Conservation (phyloP, 768 basidiomycete species). For the Boletus huronensis region DNA sequence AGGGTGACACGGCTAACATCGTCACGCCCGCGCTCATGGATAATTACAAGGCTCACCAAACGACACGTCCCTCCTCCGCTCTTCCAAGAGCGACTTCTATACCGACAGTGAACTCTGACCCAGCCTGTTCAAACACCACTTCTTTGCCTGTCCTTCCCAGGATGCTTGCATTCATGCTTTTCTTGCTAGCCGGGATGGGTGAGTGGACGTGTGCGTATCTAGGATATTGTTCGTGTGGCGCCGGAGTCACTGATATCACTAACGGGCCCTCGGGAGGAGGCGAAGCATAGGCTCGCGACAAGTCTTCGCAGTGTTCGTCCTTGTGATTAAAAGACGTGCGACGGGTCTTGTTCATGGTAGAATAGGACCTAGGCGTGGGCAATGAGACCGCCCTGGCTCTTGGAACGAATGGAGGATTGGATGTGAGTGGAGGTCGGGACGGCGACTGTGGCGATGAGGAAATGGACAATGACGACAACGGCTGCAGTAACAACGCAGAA, state of each 20-base stretch:
- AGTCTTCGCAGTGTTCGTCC: conserved; percentile 25
- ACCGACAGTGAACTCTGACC: conserved; percentile 27
- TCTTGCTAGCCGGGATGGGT: conserved; percentile 15
- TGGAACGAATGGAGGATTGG: conserved; percentile 12
- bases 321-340: conserved; percentile 14
- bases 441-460: conserved; percentile 9
- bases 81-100: conserved; percentile 32
- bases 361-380: conserved; percentile 9
- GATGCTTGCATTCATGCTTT: conserved; percentile 7
- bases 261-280: conserved; percentile 31
- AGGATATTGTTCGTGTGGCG: conserved; percentile 22
- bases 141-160: conserved; percentile 17
- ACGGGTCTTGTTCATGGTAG: conserved; percentile 7
- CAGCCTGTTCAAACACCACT: conserved; percentile 26
- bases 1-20: neutral
- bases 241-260: conserved; percentile 13
- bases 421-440: conserved; percentile 10
- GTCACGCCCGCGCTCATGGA: neutral
- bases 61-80: conserved; percentile 31
- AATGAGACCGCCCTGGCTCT: conserved; percentile 28
- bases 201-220: conserved; percentile 29
- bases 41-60: conserved; percentile 23
- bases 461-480: conserved; percentile 18
- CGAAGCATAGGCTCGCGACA: conserved; percentile 29
- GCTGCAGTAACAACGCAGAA: conserved; percentile 30